Percentiles rank a stretch among this genome's conserved stretches.
Evolutionary conservation across 345 rosid genomes (phyloP).

Genomic region (Acer yangbiense): DNA sequence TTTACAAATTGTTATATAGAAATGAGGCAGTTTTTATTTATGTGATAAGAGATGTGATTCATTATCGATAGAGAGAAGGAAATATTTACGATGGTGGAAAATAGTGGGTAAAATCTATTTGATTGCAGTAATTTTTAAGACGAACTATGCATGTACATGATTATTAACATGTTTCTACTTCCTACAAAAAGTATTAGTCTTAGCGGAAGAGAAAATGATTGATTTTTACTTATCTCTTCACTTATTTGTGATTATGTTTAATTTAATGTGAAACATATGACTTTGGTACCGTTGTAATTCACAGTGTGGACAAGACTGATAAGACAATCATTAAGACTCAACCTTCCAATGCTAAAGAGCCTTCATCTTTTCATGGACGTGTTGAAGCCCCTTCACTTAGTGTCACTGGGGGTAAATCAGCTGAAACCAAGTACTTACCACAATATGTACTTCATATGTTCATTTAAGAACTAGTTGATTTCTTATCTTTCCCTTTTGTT

Average conservation of each 20-base stretch:
- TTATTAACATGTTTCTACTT: not conserved
- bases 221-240: not conserved
- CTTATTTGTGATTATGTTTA: constrained; percentile 7
- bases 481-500: not conserved
- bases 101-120: not conserved
- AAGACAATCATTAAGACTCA: constrained; percentile 32
- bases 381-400: constrained; percentile 36
- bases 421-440: constrained; percentile 42
- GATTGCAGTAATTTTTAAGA: not conserved
- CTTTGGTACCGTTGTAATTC: constrained; percentile 81
- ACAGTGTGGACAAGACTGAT: constrained; percentile 56
- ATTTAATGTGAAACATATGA: constrained; percentile 49
- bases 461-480: constrained; percentile 1
- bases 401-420: constrained; percentile 38
- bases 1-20: not conserved
- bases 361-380: constrained; percentile 33
- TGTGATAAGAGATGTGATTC: not conserved
- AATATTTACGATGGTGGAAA: not conserved
- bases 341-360: constrained; percentile 35
- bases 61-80: not conserved
- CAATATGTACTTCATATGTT: not conserved
- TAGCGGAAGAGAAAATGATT: not conserved
- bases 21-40: not conserved
- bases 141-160: not conserved
- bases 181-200: not conserved